A percentile compares a stretch with the other conserved stretches of the same genome.
Conservation (phyloP, 805 yeast species). For the Candida stauntonica region DNA sequence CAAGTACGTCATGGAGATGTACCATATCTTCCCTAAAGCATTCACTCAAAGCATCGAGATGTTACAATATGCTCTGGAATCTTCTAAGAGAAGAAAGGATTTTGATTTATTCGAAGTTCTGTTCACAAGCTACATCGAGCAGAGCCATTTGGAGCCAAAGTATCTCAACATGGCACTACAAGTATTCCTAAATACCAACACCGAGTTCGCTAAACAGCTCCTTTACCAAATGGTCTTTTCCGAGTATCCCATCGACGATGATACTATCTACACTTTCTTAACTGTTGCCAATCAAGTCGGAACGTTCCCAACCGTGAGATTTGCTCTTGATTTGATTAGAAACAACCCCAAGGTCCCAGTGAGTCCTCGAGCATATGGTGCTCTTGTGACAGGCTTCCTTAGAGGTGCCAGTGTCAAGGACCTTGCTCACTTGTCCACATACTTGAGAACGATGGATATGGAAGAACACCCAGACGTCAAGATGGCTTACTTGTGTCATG, state of each 20-base stretch:
- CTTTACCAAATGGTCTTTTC: slow-evolving; percentile 25
- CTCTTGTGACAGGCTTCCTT: slow-evolving; percentile 10
- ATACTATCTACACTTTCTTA: slow-evolving; percentile 20
- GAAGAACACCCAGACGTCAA: slow-evolving; percentile 6
- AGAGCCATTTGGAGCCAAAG: slow-evolving; percentile 6
- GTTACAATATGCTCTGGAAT: slow-evolving; percentile 2
- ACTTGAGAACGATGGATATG: slow-evolving; percentile 1
- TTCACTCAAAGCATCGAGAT: slow-evolving; percentile 2
- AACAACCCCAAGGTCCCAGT: slow-evolving; percentile 22
- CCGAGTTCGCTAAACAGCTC: slow-evolving; percentile 26
- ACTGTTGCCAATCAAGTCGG: slow-evolving; percentile 16
- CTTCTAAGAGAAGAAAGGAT: slow-evolving; percentile 2
- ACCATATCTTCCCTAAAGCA: slow-evolving; percentile 1
- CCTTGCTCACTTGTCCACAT: slow-evolving; percentile 6
- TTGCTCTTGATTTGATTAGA: slow-evolving; percentile 20
- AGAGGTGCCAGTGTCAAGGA: slow-evolving; percentile 11
- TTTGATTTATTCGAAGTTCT: slow-evolving; percentile 17
- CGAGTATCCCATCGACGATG: slow-evolving; percentile 22
- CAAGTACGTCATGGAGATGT: slow-evolving; percentile 3
- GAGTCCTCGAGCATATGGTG: slow-evolving; percentile 16
- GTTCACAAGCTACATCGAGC: slow-evolving; percentile 19
- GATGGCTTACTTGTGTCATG: slow-evolving; percentile 9
- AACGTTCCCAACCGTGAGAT: slow-evolving; percentile 17
- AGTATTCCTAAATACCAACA: slow-evolving; percentile 19
- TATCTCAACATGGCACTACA: slow-evolving; percentile 23